Evolutionary conservation across 2,329 filamentous ascomycete genomes (phyloP).

Genomic region (Allantophomopsis cytisporea): DNA sequence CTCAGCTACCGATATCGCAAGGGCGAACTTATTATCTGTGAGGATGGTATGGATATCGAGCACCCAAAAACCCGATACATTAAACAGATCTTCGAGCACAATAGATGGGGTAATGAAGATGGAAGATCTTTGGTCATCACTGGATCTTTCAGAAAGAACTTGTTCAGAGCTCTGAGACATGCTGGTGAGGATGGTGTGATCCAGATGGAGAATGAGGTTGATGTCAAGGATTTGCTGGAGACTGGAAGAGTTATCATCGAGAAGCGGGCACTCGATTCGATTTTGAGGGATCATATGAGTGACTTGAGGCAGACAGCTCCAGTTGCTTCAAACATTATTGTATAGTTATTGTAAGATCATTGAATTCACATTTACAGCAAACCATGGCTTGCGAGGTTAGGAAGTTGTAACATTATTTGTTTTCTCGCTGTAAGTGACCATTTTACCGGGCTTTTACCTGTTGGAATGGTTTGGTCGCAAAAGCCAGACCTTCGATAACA

Average conservation of each 20-base stretch:
- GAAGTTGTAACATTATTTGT: too few species aligned
- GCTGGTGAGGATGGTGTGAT: slow-evolving; percentile 55
- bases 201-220: slow-evolving; percentile 63
- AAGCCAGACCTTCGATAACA: too few species aligned
- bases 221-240: slow-evolving; percentile 90
- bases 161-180: slow-evolving; percentile 54
- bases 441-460: too few species aligned
- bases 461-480: too few species aligned
- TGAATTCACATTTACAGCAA: too few species aligned
- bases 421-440: too few species aligned
- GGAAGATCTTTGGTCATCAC: slow-evolving; percentile 71
- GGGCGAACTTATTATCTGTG: slow-evolving; percentile 77
- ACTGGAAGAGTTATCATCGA: slow-evolving; percentile 79
- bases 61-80: slow-evolving; percentile 40
- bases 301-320: slow-evolving; percentile 29
- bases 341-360: too few species aligned
- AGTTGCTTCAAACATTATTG: neutral
- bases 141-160: slow-evolving; percentile 38
- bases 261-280: slow-evolving; percentile 59
- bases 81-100: slow-evolving; percentile 52
- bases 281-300: slow-evolving; percentile 60
- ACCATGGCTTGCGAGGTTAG: too few species aligned
- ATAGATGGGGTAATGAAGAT: slow-evolving; percentile 52
- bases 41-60: slow-evolving; percentile 59
- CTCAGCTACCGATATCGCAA: slow-evolving; percentile 81